Conservation (phyloP, 2,329 filamentous ascomycete species). For the Beauveria scarabaeidicola region DNA sequence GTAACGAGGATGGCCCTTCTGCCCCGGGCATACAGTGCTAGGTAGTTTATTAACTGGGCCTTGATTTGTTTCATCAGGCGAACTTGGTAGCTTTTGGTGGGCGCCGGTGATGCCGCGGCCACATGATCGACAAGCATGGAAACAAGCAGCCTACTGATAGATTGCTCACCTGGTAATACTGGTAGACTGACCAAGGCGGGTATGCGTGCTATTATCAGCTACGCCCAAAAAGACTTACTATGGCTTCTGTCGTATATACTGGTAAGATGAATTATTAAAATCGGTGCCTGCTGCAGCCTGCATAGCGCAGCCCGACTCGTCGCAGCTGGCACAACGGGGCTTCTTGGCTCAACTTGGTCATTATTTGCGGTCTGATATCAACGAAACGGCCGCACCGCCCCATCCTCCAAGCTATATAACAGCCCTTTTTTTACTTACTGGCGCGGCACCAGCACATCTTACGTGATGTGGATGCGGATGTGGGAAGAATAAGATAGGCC, state of each 20-base stretch:
- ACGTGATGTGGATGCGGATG: no score
- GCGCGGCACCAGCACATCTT: background rate
- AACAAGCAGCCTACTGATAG: background rate
- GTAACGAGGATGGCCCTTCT: background rate
- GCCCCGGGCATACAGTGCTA: background rate
- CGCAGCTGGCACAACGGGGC: background rate
- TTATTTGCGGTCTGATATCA: conserved; percentile 5
- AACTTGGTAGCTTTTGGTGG: no score
- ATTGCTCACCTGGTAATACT: no score
- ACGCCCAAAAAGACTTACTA: no score
- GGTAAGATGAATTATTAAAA: background rate
- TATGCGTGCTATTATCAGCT: no score
- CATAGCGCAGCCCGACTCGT: background rate
- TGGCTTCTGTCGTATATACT: no score
- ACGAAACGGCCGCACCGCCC: background rate
- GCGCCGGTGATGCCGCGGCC: background rate
- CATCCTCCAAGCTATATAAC: background rate
- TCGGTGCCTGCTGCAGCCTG: background rate
- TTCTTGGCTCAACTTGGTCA: conserved; percentile 1
- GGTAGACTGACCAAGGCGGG: no score
- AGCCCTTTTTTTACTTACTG: background rate
- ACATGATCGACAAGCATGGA: background rate
- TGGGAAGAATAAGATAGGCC: no score
- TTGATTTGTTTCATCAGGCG: no score
- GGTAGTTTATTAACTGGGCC: background rate